These are phyloP conservation scores for Rhytidiadelphus loreus DNA, from an alignment of 225 moss, liverwort and hornwort genomes.

Conservation along the genomic window DNA sequence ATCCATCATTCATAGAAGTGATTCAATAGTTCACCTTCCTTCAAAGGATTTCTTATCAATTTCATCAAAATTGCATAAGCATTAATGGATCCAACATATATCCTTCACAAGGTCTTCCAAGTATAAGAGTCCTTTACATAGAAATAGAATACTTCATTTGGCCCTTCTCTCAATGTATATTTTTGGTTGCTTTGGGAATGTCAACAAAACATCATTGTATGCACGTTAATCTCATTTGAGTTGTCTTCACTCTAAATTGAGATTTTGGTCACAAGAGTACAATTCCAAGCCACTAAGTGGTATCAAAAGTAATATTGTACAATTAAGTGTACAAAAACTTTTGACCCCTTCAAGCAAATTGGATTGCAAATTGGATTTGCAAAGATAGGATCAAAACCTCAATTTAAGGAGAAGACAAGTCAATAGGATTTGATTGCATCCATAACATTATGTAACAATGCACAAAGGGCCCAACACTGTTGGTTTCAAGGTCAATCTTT, in stretches of 20 bases:
- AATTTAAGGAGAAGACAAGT: not conserved
- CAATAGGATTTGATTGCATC: not conserved
- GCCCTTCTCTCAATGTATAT: not conserved
- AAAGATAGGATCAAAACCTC: not conserved
- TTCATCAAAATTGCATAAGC: not conserved
- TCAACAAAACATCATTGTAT: not conserved
- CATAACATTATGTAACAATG: not conserved
- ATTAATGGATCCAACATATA: not conserved
- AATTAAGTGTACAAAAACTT: not conserved
- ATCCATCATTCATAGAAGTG: not conserved
- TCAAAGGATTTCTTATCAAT: not conserved
- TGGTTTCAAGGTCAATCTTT: not conserved
- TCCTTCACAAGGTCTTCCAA: not conserved
- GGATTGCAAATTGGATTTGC: not conserved
- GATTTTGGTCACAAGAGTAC: not conserved
- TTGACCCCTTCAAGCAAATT: not conserved
- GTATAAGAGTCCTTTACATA: too few species aligned
- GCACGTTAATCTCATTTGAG: not conserved
- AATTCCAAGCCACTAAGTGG: not conserved
- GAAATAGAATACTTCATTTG: not conserved
- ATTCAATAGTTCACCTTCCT: not conserved
- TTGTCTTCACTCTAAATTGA: not conserved
- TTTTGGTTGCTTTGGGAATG: not conserved
- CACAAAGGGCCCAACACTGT: not conserved
- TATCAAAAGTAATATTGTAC: fast-evolving